phyloP scores from a whole-genome alignment of 2,329 filamentous ascomycete genomes.

The Cladosporium sp. region DNA sequence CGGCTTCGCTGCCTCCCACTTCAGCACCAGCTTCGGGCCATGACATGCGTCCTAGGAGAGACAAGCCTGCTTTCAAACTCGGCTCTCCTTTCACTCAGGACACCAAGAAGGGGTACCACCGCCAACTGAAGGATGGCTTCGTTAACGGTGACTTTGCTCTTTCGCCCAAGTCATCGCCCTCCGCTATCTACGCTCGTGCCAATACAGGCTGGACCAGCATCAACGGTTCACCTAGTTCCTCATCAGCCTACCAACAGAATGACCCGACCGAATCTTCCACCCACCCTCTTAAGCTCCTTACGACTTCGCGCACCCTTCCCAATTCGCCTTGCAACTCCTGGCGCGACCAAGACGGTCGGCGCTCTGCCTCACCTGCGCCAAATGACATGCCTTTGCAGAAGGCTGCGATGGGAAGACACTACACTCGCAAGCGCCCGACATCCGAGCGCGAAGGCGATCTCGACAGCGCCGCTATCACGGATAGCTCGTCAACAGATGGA shows the following conservation, averaged over 20 bases:
- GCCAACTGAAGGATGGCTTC: constrained; percentile 13
- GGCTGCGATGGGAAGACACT: background rate
- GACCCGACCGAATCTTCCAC: constrained; percentile 3
- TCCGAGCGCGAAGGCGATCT: background rate
- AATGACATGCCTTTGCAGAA: too few relatives aligned
- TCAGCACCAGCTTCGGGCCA: background rate
- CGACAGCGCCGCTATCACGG: background rate
- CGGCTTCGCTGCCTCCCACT: constrained; percentile 18
- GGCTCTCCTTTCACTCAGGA: constrained; percentile 23
- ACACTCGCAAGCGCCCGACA: background rate
- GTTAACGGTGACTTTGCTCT: constrained; percentile 19
- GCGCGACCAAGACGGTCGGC: background rate
- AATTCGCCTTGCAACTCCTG: background rate
- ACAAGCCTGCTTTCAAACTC: constrained; percentile 19
- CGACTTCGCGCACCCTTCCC: background rate
- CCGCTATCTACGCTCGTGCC: constrained; percentile 3
- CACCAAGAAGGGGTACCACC: constrained; percentile 9
- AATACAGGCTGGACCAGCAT: constrained; percentile 22
- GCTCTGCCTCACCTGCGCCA: background rate
- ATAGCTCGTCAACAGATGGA: background rate
- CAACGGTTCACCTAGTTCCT: constrained; percentile 15
- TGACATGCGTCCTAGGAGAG: constrained; percentile 12
- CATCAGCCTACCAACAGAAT: background rate
- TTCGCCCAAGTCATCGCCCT: constrained; percentile 24
- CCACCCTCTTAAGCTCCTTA: background rate